Conservation (phyloP, 495 filamentous ascomycete species). For the Xylaria cubensis region DNA sequence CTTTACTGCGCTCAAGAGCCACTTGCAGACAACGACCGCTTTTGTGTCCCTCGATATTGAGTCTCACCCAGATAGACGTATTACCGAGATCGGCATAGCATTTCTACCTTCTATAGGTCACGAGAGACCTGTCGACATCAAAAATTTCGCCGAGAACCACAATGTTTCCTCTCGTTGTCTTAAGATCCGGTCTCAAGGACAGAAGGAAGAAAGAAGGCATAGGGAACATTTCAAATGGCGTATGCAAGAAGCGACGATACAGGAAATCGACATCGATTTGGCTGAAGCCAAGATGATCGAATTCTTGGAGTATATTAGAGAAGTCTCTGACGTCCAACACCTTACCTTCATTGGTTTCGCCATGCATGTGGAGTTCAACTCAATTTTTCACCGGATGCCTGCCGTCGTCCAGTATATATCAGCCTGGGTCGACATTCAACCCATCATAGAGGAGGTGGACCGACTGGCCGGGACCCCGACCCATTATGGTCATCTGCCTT, state of each 20-base stretch:
- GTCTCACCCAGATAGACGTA: conserved; percentile 12
- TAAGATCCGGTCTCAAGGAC: not conserved
- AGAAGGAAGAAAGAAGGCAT: not conserved
- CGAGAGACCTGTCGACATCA: conserved; percentile 14
- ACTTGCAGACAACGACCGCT: conserved; percentile 1
- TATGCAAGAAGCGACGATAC: not conserved
- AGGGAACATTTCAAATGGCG: conserved; percentile 14
- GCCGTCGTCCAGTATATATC: conserved; percentile 20
- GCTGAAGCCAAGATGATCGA: conserved; percentile 4
- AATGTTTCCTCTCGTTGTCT: not conserved
- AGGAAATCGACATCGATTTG: not conserved
- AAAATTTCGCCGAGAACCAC: not conserved
- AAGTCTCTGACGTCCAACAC: not conserved
- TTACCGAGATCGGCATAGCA: conserved; percentile 8
- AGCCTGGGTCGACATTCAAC: conserved; percentile 18
- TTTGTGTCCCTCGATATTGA: conserved; percentile 7
- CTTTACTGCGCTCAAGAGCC: conserved; percentile 12
- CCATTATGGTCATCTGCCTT: not conserved
- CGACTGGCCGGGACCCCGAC: not conserved
- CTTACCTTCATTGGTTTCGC: conserved; percentile 2
- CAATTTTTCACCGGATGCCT: not conserved
- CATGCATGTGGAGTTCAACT: not conserved
- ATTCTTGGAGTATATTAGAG: not conserved
- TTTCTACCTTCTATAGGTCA: conserved; percentile 1
- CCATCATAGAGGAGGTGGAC: conserved; percentile 12